These are phyloP conservation scores for Phytopythium litorale DNA, from an alignment of 352 stramenopile genomes.

Conservation along the genomic window DNA sequence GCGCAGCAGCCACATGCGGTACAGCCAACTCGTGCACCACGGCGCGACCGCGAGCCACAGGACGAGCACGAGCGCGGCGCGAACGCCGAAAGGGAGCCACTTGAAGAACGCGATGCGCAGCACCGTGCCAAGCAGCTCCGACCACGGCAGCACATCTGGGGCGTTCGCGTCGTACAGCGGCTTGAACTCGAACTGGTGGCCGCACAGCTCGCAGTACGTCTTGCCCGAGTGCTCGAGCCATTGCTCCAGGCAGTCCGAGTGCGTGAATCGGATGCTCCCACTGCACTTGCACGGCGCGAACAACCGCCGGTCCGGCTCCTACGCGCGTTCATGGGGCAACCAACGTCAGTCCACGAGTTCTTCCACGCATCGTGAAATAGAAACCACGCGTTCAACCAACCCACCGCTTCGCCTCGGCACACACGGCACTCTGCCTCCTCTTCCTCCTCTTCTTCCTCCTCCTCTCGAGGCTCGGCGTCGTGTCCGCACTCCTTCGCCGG, in stretches of 20 bases:
- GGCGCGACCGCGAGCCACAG: conserved; percentile 89
- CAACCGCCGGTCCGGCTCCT: conserved; percentile 67
- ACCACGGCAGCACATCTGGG: conserved; percentile 83
- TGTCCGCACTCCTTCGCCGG: neutral
- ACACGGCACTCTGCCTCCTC: conserved; percentile 93
- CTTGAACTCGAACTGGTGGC: conserved; percentile 91
- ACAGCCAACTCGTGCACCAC: conserved; percentile 91
- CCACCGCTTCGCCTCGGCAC: conserved; percentile 89
- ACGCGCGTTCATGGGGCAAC: neutral
- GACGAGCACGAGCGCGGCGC: conserved; percentile 64
- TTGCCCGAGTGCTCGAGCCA: conserved; percentile 93
- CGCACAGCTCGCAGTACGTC: conserved; percentile 92
- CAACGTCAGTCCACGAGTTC: neutral
- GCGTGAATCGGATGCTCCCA: conserved; percentile 92
- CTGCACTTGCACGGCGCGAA: conserved; percentile 93
- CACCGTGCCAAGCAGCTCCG: conserved; percentile 85
- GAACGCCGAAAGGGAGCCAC: conserved; percentile 87
- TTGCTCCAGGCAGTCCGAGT: conserved; percentile 93
- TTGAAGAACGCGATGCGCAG: conserved; percentile 72
- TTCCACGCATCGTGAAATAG: neutral
- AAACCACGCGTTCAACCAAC: conserved; percentile 8
- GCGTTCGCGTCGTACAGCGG: conserved; percentile 87
- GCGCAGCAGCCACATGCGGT: conserved; percentile 92
- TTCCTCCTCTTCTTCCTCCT: conserved; percentile 27
- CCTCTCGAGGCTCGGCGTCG: conserved; percentile 7